Evolutionary conservation across 2,329 filamentous ascomycete species (phyloP).

Genomic region (Talaromyces sp.): DNA sequence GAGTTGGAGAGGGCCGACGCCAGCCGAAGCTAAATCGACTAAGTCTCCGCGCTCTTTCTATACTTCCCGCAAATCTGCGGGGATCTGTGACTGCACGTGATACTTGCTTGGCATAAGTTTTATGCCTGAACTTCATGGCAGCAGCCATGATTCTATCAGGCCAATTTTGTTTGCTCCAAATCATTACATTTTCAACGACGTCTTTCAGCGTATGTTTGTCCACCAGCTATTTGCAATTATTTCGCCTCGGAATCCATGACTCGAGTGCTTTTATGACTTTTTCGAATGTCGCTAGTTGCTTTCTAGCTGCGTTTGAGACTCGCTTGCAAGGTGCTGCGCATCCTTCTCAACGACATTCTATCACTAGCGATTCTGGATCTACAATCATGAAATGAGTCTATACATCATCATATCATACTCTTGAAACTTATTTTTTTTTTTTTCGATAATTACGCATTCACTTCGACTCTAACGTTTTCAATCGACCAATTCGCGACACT

Average conservation of each 20-base stretch:
- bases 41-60: not conserved
- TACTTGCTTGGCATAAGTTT: not conserved
- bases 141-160: not conserved
- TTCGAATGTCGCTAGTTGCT: not conserved
- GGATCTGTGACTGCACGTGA: not conserved
- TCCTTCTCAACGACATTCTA: not conserved
- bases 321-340: conserved; percentile 10
- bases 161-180: not conserved
- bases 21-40: conserved; percentile 12
- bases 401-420: not conserved
- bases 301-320: not conserved
- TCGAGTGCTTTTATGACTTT: not conserved
- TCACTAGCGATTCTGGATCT: not conserved
- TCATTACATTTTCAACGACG: not conserved
- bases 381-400: not conserved
- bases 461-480: not conserved
- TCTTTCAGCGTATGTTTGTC: not conserved
- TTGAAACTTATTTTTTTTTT: not conserved
- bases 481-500: not conserved
- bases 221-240: not conserved
- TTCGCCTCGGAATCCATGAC: not conserved
- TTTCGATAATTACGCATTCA: not conserved
- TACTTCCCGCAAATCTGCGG: not conserved
- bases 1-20: conserved; percentile 14
- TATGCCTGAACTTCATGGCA: conserved; percentile 1